Conservation (phyloP, 2,329 filamentous ascomycete genomes). For the Chrysosporium keratinophilum region DNA sequence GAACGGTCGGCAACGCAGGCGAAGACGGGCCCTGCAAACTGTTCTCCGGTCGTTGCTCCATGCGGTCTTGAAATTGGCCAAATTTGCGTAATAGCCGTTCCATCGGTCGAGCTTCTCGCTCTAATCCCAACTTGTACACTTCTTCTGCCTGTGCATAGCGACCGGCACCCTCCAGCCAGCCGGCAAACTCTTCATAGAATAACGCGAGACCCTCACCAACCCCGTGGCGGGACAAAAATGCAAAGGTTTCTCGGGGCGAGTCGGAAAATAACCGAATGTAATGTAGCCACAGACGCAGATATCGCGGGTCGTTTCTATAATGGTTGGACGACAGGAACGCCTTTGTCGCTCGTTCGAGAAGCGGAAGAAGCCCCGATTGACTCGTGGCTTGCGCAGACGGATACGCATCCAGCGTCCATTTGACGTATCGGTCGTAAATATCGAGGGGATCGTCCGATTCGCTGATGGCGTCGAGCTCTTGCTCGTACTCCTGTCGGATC, state of each 20-base stretch:
- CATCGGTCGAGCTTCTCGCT: slow-evolving; percentile 72
- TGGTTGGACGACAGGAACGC: slow-evolving; percentile 72
- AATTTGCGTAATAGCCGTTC: slow-evolving; percentile 80
- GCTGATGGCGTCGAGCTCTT: slow-evolving; percentile 63
- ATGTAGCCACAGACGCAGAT: slow-evolving; percentile 84
- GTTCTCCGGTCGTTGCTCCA: slow-evolving; percentile 56
- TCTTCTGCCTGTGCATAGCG: slow-evolving; percentile 89
- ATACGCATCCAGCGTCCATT: slow-evolving; percentile 92
- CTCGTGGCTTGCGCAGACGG: slow-evolving; percentile 85
- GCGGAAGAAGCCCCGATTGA: slow-evolving; percentile 75
- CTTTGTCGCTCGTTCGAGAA: slow-evolving; percentile 89
- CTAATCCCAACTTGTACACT: slow-evolving; percentile 80
- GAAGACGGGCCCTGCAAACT: slow-evolving; percentile 60
- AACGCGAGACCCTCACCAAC: slow-evolving; percentile 81
- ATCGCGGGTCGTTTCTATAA: slow-evolving; percentile 92
- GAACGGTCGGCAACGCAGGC: slow-evolving; percentile 71
- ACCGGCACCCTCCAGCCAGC: slow-evolving; percentile 74
- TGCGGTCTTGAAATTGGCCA: slow-evolving; percentile 76
- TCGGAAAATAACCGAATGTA: slow-evolving; percentile 92
- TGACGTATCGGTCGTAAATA: slow-evolving; percentile 90
- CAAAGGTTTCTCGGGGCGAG: slow-evolving; percentile 81
- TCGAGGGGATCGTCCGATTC: slow-evolving; percentile 94
- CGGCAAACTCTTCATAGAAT: slow-evolving; percentile 95
- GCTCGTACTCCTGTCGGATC: slow-evolving; percentile 74
- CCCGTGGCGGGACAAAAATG: slow-evolving; percentile 77